Evolutionary conservation across 1,139 yeast species (phyloP).

Genomic region (Taiozyma onychis): DNA sequence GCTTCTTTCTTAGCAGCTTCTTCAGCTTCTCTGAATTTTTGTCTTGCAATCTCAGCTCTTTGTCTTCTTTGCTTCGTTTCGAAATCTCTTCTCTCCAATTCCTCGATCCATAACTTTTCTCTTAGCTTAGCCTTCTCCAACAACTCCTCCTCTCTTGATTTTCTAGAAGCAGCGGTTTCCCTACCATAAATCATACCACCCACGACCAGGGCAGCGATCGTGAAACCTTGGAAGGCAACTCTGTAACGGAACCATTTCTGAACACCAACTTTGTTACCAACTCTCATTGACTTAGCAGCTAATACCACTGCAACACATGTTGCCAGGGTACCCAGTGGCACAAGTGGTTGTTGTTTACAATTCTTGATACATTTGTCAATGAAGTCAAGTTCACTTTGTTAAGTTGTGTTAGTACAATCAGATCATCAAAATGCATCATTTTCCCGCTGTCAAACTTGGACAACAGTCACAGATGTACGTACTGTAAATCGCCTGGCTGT

Average conservation of each 20-base stretch:
- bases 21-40: constrained; percentile 25
- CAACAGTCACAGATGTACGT: background rate
- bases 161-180: constrained; percentile 30
- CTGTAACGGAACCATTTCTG: constrained; percentile 88
- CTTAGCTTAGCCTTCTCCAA: constrained; percentile 77
- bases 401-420: constrained; percentile 1
- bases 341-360: constrained; percentile 70
- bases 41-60: constrained; percentile 44
- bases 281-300: constrained; percentile 70
- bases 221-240: constrained; percentile 79
- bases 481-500: constrained; percentile 16
- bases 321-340: constrained; percentile 73
- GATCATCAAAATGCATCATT: background rate
- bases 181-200: constrained; percentile 67
- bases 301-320: constrained; percentile 77
- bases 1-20: background rate
- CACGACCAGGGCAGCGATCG: constrained; percentile 72
- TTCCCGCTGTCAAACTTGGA: background rate
- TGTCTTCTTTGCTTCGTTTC: constrained; percentile 62
- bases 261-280: constrained; percentile 70
- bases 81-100: constrained; percentile 77
- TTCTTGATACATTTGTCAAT: constrained; percentile 30
- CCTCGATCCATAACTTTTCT: constrained; percentile 87
- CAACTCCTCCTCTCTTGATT: constrained; percentile 53
- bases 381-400: constrained; percentile 22